Base-by-base conservation (phyloP, 345 rosid genomes). In the Camelina sativa region DNA sequence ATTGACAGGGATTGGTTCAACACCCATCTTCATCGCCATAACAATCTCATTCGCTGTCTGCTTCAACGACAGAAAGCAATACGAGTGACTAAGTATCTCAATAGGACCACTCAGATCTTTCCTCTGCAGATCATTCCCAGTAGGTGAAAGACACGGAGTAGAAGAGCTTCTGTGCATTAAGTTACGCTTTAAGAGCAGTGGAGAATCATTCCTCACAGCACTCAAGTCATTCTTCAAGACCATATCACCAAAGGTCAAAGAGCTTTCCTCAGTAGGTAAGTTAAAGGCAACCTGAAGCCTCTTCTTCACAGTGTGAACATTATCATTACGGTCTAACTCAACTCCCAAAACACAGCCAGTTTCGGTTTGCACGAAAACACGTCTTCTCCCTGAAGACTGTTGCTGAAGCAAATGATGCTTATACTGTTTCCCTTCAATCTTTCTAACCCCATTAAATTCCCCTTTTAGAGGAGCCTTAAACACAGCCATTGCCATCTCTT, bases 361-460 rank as follows among this genome's bases (percentile, higher is more conserved):
- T 74, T 87, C 90, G 2, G 92, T 85, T 61, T 87, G 89, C 53
- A 87, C 86, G 22, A 85, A 87, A 41, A 87, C 88, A 47, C 88
- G 80, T 72, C 88, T 84, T 41, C 85, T 51, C 16, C 86, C 88
- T 5, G 86, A 48, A 76, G 83, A 80, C 20, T 73, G 82, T 20
- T 48, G 67, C 44, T 76, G 77, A 64, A 73, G 57, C 37, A 75
- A 1, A 59, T 50, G 67, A 28, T 67, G 61, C 41, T 57, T 74
- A 56, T 34, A 65, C 30, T 66, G 78, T 54, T 78, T 85, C 75
- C 34, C 85, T 63, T 85, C 96, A 82, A 82, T 76, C 78, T 76
- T 79, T 62, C 75, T 77, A 73, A 59, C 78, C 32, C 88, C 78
- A 62, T 72, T 71, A 46, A 77, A 84, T 16, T 84, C 89, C 15